Evolutionary conservation across 257 asterid genomes (phyloP).

Genomic region (Penstemon davidsonii): DNA sequence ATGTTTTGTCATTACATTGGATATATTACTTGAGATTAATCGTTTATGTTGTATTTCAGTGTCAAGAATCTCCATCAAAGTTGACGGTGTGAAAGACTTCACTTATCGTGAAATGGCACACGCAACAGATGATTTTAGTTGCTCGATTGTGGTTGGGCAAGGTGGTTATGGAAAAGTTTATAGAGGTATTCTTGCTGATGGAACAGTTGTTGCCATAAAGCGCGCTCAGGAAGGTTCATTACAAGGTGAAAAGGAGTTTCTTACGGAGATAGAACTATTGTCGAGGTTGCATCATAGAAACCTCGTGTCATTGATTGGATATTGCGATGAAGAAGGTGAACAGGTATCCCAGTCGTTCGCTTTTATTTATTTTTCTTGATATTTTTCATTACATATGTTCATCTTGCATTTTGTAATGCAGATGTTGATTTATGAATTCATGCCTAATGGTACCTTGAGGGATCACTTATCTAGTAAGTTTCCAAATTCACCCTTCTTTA

Average conservation of each 20-base stretch:
- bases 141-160: slow-evolving; percentile 69
- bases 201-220: slow-evolving; percentile 82
- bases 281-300: slow-evolving; percentile 94
- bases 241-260: slow-evolving; percentile 96
- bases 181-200: slow-evolving; percentile 78
- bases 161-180: slow-evolving; percentile 99
- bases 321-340: slow-evolving; percentile 94
- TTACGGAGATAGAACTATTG: slow-evolving; percentile 81
- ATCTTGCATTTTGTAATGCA: slow-evolving; percentile 43
- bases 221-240: slow-evolving; percentile 93
- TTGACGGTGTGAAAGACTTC: slow-evolving; percentile 86
- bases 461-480: slow-evolving; percentile 82
- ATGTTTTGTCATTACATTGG: slow-evolving; percentile 11
- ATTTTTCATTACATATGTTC: slow-evolving; percentile 17
- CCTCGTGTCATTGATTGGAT: slow-evolving; percentile 82
- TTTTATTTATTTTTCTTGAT: slow-evolving; percentile 1
- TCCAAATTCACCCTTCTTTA: neutral
- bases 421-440: slow-evolving; percentile 94
- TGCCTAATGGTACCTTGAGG: slow-evolving; percentile 85
- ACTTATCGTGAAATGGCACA: slow-evolving; percentile 58
- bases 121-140: slow-evolving; percentile 63
- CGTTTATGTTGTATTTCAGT: slow-evolving; percentile 52
- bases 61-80: slow-evolving; percentile 65
- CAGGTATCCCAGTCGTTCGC: slow-evolving; percentile 56
- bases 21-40: slow-evolving; percentile 14